phyloP scores from a whole-genome alignment of 495 filamentous ascomycete species.

The Penicillium fimorum region DNA sequence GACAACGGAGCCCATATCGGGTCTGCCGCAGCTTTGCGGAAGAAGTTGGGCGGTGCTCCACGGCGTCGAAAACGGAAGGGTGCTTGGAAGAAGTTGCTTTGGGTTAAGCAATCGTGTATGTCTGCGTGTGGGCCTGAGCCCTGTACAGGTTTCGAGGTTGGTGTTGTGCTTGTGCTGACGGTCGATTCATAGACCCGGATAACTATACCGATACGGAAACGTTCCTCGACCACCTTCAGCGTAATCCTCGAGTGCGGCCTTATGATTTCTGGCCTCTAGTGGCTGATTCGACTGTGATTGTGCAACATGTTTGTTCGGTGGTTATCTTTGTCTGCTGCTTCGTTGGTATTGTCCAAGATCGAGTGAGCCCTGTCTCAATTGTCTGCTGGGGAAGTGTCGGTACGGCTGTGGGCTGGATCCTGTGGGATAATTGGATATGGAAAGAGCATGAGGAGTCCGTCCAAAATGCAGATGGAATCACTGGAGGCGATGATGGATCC shows the following conservation, averaged over 20 bases:
- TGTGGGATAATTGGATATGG: constrained; percentile 88
- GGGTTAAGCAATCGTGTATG: constrained; percentile 95
- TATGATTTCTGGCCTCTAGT: constrained; percentile 99
- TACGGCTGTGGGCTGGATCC: constrained; percentile 82
- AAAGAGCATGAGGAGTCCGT: constrained; percentile 52
- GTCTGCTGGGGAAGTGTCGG: constrained; percentile 79
- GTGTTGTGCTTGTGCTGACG: constrained; percentile 7
- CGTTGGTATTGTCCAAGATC: constrained; percentile 79
- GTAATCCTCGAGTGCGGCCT: constrained; percentile 88
- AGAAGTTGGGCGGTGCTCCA: constrained; percentile 52
- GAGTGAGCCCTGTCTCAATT: constrained; percentile 80
- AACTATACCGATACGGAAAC: constrained; percentile 97
- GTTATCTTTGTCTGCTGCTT: constrained; percentile 94
- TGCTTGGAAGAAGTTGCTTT: constrained; percentile 91
- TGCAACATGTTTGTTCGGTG: constrained; percentile 93
- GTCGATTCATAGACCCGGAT: constrained; percentile 72
- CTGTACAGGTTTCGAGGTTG: neutral
- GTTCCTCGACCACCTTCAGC: constrained; percentile 92
- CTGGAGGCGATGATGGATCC: constrained; percentile 46
- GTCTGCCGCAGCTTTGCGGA: constrained; percentile 39
- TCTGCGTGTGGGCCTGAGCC: neutral
- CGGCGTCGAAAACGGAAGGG: constrained; percentile 64
- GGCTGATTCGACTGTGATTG: constrained; percentile 91
- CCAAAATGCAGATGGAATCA: constrained; percentile 32
- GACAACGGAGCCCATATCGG: constrained; percentile 25